A percentile compares a stretch with the other conserved stretches of the same genome.
Evolutionary conservation across 371 early-diverging fungal species (phyloP).

Genomic region (Smittium culicis): DNA sequence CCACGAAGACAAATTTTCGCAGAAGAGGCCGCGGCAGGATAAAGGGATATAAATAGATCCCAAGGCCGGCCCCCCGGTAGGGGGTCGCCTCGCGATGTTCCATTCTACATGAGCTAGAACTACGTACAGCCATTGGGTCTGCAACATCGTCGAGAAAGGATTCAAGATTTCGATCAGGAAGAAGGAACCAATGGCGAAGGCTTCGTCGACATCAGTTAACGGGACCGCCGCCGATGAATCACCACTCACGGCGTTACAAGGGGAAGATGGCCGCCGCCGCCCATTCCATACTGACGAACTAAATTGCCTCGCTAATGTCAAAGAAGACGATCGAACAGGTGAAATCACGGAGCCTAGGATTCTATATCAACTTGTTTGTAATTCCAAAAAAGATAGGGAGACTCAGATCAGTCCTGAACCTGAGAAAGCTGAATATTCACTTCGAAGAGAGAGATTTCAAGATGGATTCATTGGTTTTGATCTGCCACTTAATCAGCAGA

Average conservation of each 20-base stretch:
- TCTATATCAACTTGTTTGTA: conserved; percentile 6
- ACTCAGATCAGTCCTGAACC: conserved; percentile 22
- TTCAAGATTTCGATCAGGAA: too few relatives aligned
- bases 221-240: too few relatives aligned
- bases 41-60: too few relatives aligned
- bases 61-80: too few relatives aligned
- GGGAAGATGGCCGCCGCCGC: neutral
- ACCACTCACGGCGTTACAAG: neutral
- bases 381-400: conserved; percentile 10
- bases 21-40: too few relatives aligned
- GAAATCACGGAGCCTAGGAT: neutral
- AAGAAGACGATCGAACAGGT: neutral
- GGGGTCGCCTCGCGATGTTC: too few relatives aligned
- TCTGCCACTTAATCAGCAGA: conserved; percentile 17
- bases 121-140: too few relatives aligned
- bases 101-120: too few relatives aligned
- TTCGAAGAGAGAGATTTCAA: conserved; percentile 19
- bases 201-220: too few relatives aligned
- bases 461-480: conserved; percentile 23
- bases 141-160: too few relatives aligned
- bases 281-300: neutral
- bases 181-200: too few relatives aligned
- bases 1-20: too few relatives aligned
- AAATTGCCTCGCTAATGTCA: neutral
- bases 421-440: conserved; percentile 24